Evolutionary conservation across 495 filamentous ascomycete species (phyloP).

Genomic region (Aspergillus funiculosus): DNA sequence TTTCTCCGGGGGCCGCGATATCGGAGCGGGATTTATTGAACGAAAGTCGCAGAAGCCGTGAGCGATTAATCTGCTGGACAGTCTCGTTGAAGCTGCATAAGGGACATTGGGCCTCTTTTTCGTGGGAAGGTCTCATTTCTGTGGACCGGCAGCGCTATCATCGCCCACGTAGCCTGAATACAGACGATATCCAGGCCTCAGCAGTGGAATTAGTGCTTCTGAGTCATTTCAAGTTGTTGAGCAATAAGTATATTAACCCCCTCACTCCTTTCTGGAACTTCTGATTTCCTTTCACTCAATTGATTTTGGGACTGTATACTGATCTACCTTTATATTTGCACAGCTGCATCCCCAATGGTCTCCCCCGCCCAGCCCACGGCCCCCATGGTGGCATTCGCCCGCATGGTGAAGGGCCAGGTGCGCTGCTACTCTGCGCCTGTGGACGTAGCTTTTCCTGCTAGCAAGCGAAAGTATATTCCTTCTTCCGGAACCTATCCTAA

Average conservation of each 20-base stretch:
- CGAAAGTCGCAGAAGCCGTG: constrained; percentile 4
- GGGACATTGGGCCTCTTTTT: constrained; percentile 2
- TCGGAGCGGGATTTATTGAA: constrained; percentile 19
- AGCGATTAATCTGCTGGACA: not conserved
- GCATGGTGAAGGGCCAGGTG: constrained; percentile 42
- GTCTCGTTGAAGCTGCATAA: constrained; percentile 1
- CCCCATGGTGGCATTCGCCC: constrained; percentile 35
- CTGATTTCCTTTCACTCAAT: not conserved
- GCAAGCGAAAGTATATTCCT: constrained; percentile 85
- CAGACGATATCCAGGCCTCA: not conserved
- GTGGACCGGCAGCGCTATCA: constrained; percentile 9
- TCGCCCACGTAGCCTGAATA: constrained; percentile 6
- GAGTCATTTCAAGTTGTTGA: constrained; percentile 18
- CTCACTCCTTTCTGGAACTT: not conserved
- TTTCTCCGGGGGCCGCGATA: constrained; percentile 37
- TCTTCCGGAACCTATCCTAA: constrained; percentile 78
- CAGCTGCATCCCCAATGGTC: constrained; percentile 27
- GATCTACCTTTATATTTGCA: not conserved
- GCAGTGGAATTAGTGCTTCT: constrained; percentile 8
- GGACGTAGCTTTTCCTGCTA: constrained; percentile 57
- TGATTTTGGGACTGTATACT: not conserved
- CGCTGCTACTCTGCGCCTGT: constrained; percentile 57
- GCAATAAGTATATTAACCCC: constrained; percentile 11
- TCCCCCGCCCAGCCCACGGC: constrained; percentile 25
- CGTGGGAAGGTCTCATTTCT: not conserved